Percentiles rank a stretch among this genome's conserved stretches.
phyloP scores from a whole-genome alignment of 129 eudicot genomes.

The Mikania micrantha region DNA sequence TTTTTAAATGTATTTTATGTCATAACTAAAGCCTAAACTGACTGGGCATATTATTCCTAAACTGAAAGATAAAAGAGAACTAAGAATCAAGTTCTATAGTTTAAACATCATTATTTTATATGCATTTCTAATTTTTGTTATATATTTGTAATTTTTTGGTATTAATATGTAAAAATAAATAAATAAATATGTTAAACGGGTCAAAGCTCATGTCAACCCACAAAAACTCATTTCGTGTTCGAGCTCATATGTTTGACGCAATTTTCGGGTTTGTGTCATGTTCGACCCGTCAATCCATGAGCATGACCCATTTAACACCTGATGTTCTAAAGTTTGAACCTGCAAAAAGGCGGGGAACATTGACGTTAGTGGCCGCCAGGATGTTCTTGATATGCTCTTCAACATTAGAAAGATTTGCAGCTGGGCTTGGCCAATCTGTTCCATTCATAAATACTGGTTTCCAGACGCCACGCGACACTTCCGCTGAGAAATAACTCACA shows the following conservation, averaged over 20 bases:
- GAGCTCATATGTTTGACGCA: no score
- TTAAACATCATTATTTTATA: background rate
- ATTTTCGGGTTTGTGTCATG: background rate
- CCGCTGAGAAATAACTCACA: conserved; percentile 92
- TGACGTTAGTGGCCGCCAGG: conserved; percentile 87
- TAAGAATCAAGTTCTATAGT: background rate
- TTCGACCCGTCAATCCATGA: background rate
- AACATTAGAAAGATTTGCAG: conserved; percentile 82
- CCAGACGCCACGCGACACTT: conserved; percentile 99
- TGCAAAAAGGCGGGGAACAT: conserved; percentile 81
- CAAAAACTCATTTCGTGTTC: background rate
- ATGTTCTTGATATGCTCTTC: conserved; percentile 92
- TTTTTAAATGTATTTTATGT: background rate
- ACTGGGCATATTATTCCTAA: background rate
- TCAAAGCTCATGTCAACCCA: background rate
- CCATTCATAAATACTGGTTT: conserved; percentile 92
- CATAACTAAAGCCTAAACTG: background rate
- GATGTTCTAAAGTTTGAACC: conserved; percentile 39
- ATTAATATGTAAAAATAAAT: background rate
- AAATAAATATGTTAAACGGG: background rate
- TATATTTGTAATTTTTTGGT: no score
- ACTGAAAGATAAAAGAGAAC: background rate
- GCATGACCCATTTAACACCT: no score
- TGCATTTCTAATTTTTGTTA: background rate
- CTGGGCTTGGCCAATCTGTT: conserved; percentile 99